phyloP scores from a whole-genome alignment of 768 basidiomycete genomes.

The Aureoboletus auriporus region DNA sequence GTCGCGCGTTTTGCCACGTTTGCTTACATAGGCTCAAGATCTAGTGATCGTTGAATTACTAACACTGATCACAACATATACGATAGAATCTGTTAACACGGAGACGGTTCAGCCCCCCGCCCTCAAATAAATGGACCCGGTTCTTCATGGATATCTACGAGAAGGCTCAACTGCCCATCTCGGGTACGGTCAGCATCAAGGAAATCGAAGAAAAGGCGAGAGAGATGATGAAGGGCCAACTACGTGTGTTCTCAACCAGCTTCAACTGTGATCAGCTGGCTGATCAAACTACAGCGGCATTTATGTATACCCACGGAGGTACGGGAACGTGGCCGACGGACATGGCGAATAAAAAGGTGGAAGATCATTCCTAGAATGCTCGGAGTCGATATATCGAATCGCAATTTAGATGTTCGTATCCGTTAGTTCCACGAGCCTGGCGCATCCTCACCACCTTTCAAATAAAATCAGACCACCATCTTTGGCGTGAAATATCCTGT shows the following conservation, averaged over 20 bases:
- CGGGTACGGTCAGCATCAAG: constrained; percentile 61
- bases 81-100: too few relatives aligned
- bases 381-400: constrained; percentile 51
- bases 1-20: too few relatives aligned
- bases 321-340: constrained; percentile 72
- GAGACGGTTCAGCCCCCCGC: constrained; percentile 2
- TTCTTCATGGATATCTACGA: constrained; percentile 22
- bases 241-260: constrained; percentile 47
- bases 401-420: constrained; percentile 53
- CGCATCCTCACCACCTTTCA: too few relatives aligned
- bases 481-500: constrained; percentile 62
- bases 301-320: constrained; percentile 71
- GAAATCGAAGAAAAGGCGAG: constrained; percentile 63
- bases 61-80: too few relatives aligned
- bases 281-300: constrained; percentile 45
- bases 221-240: constrained; percentile 55
- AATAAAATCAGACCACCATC: constrained; percentile 73
- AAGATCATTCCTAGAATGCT: constrained; percentile 80
- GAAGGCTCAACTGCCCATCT: constrained; percentile 16
- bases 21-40: too few relatives aligned
- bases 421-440: too few relatives aligned
- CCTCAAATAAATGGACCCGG: constrained; percentile 24
- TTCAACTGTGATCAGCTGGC: background rate
- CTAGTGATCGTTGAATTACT: too few relatives aligned
- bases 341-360: constrained; percentile 61